These are phyloP conservation scores for Phytophthora pluvialis DNA, from an alignment of 352 stramenopile species.

Conservation along the genomic window DNA sequence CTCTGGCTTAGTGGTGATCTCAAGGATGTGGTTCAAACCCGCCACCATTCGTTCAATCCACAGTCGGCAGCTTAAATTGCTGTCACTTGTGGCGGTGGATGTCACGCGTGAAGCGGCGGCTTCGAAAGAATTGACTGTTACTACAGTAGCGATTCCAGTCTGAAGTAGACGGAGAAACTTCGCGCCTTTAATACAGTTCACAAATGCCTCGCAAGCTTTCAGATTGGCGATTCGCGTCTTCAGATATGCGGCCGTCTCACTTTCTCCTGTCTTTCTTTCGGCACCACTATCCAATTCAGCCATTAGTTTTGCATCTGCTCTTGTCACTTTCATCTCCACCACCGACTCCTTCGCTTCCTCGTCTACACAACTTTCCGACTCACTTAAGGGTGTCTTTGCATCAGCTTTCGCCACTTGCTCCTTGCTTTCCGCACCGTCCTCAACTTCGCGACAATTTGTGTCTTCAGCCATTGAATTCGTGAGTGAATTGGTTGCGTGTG, in stretches of 20 bases:
- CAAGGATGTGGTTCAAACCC: background rate
- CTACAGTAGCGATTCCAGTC: background rate
- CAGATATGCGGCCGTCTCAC: too few species aligned
- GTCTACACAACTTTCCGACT: background rate
- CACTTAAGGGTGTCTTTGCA: background rate
- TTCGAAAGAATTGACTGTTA: background rate
- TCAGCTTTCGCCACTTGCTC: background rate
- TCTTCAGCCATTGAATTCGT: background rate
- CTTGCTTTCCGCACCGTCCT: background rate
- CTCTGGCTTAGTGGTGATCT: conserved; percentile 1
- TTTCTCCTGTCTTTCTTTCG: too few species aligned
- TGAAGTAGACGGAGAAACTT: background rate
- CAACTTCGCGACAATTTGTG: background rate
- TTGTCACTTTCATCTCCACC: background rate
- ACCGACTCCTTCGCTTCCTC: background rate
- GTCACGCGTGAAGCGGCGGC: too few species aligned
- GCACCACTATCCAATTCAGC: background rate
- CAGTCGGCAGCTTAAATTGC: conserved; percentile 4
- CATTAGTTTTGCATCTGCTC: background rate
- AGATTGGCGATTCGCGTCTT: too few species aligned
- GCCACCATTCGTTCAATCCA: conserved; percentile 21
- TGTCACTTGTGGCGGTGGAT: background rate
- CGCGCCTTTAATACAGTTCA: too few species aligned
- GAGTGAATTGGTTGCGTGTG: background rate
- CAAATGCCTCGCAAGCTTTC: too few species aligned